phyloP scores from a whole-genome alignment of 306 rosid genomes.

The Benincasa hispida region DNA sequence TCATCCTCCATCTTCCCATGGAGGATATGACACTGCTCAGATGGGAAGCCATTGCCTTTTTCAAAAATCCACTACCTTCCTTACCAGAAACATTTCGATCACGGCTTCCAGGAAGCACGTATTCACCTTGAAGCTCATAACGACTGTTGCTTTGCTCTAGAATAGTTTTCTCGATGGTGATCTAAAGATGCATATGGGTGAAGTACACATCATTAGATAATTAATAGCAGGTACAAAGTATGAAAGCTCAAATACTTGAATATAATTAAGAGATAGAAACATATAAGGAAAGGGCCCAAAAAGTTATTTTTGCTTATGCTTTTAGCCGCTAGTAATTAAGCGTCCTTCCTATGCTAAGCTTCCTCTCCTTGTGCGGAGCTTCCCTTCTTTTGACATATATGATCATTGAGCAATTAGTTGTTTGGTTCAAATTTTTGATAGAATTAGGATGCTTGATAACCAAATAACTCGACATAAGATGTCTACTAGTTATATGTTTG shows the following conservation, averaged over 20 bases:
- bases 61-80: slow-evolving; percentile 38
- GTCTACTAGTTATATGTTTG: neutral
- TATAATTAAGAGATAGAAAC: neutral
- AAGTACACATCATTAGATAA: slow-evolving; percentile 5
- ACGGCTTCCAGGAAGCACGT: slow-evolving; percentile 70
- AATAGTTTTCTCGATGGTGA: slow-evolving; percentile 77
- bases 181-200: slow-evolving; percentile 33
- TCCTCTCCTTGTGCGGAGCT: no score
- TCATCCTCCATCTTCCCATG: slow-evolving; percentile 97
- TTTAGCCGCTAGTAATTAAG: no score
- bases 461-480: neutral
- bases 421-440: neutral
- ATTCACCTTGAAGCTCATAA: slow-evolving; percentile 98
- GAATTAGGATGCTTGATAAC: neutral
- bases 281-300: neutral
- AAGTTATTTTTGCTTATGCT: neutral
- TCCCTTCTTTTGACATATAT: no score
- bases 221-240: neutral
- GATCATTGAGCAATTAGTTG: neutral
- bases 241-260: neutral
- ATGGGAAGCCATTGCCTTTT: slow-evolving; percentile 51
- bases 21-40: slow-evolving; percentile 84
- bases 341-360: no score
- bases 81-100: slow-evolving; percentile 40
- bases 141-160: slow-evolving; percentile 77